phyloP scores from a whole-genome alignment of 1,284 basidiomycete species.

The Mrakiaceae sp. region DNA sequence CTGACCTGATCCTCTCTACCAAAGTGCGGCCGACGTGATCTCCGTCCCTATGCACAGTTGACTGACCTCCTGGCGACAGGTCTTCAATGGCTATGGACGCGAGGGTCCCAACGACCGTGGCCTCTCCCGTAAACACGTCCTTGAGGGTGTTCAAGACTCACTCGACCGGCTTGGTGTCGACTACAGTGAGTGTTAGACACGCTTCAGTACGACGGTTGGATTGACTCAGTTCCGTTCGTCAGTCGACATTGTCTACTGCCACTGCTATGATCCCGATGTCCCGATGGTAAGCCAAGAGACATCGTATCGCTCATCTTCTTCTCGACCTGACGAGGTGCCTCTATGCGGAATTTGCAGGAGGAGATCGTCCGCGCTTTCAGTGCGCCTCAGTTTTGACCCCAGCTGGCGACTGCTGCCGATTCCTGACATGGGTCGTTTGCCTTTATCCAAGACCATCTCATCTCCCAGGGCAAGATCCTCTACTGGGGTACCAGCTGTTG shows the following conservation, averaged over 20 bases:
- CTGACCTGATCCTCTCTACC: slow-evolving; percentile 7
- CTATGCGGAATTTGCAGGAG: slow-evolving; percentile 22
- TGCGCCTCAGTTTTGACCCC: not conserved
- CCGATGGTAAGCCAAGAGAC: not conserved
- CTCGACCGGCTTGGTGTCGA: slow-evolving; percentile 4
- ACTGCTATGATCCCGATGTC: slow-evolving; percentile 5
- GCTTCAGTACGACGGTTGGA: no score
- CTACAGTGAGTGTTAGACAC: not conserved
- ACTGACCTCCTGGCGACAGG: no score
- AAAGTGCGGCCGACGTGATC: not conserved
- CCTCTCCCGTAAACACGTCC: slow-evolving; percentile 1
- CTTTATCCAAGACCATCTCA: slow-evolving; percentile 27
- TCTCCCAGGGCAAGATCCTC: slow-evolving; percentile 38
- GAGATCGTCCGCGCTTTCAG: slow-evolving; percentile 43
- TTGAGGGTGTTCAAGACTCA: slow-evolving; percentile 3
- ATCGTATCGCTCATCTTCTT: not conserved
- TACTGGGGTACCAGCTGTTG: slow-evolving; percentile 62
- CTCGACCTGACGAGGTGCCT: not conserved
- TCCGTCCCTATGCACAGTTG: no score
- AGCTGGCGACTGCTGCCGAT: not conserved
- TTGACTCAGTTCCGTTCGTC: no score
- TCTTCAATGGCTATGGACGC: slow-evolving; percentile 2
- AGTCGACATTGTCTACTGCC: slow-evolving; percentile 4
- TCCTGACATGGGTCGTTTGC: no score
- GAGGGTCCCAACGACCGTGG: slow-evolving; percentile 4